Evolutionary conservation across 2,329 filamentous ascomycete species (phyloP), one percentile per base, ranked within the genome.

Genomic region (Fusarium agapanthi): DNA sequence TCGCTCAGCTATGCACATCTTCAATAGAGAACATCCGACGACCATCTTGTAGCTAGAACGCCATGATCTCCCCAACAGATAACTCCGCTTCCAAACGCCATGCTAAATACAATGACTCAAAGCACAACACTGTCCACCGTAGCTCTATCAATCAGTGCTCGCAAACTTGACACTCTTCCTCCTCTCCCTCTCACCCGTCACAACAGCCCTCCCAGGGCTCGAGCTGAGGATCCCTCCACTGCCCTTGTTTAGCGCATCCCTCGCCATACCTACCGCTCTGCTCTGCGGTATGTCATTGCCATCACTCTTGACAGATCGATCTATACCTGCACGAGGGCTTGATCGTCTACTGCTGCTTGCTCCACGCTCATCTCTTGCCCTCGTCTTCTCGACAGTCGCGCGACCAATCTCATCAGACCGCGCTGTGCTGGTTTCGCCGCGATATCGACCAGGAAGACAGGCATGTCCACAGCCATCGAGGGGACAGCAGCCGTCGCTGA

Each of bases 81-180:
- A 16, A 44, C 14, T 24, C 43, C 41, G 30, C 38, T 13, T 15
- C 44, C 14, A 28, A 57, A 47, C 68, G 66, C 68, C 56, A 41
- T 59, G 66, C 66, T 70, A 20, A 45, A 43, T 34, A 28, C 14
- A 28, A 41, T n/a, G 16, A 26, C 16, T 24, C 37, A 26, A 53
- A 9, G n/a, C 18, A 34, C 35, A 64, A 6, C 37, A 18, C 4
- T 34, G 24, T 16, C 5, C 6, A 16, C 34, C 45, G n/a, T 40
- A 34, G 18, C n/a, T 35, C 62, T 54, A 70, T 45, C 73, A 56
- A 61, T 78, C 84, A 15, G 84, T 82, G 47, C 83, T 83, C 6
- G 85, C 86, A 80, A 91, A 89, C 81, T 91, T 91, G 74, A 91
- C 89, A 71, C 88, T 91, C 84, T 90, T 91, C 77, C 88, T 84